phyloP scores from a whole-genome alignment of 257 asterid genomes.

The Mitragyna speciosa region DNA sequence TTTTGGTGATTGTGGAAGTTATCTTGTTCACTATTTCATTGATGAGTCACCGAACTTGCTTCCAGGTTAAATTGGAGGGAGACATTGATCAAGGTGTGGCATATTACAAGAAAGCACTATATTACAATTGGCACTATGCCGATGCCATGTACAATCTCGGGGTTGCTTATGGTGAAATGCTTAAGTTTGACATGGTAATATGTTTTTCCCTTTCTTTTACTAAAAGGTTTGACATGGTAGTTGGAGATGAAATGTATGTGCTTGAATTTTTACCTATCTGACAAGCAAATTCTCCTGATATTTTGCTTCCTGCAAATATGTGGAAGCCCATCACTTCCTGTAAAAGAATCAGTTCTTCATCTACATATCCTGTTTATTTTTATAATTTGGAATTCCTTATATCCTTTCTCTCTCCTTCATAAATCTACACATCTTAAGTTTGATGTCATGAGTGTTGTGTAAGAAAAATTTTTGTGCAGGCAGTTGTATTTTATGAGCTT shows the following conservation, averaged over 20 bases:
- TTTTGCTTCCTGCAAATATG: neutral
- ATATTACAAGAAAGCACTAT: conserved; percentile 88
- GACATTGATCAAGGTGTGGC: conserved; percentile 89
- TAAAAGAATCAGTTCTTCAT: neutral
- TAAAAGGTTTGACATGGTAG: conserved; percentile 74
- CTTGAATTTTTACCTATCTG: neutral
- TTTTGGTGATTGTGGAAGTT: neutral
- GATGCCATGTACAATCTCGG: conserved; percentile 99
- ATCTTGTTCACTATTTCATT: conserved; percentile 8
- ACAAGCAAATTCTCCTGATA: neutral
- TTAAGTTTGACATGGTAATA: conserved; percentile 90
- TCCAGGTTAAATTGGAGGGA: conserved; percentile 97
- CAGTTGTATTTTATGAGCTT: conserved; percentile 94
- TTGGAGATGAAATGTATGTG: neutral
- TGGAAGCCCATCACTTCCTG: neutral
- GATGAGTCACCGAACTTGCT: conserved; percentile 21
- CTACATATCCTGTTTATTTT: neutral
- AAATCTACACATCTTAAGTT: neutral
- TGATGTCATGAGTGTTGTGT: neutral
- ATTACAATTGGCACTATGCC: conserved; percentile 97
- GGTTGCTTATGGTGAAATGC: conserved; percentile 99
- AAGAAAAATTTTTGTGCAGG: conserved; percentile 54
- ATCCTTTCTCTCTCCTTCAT: neutral
- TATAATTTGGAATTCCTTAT: neutral
- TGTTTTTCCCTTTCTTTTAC: neutral